A percentile compares a stretch with the other conserved stretches of the same genome.
Conservation (phyloP, 192 early-diverging fungal genomes). For the Powellomyces hirtus region DNA sequence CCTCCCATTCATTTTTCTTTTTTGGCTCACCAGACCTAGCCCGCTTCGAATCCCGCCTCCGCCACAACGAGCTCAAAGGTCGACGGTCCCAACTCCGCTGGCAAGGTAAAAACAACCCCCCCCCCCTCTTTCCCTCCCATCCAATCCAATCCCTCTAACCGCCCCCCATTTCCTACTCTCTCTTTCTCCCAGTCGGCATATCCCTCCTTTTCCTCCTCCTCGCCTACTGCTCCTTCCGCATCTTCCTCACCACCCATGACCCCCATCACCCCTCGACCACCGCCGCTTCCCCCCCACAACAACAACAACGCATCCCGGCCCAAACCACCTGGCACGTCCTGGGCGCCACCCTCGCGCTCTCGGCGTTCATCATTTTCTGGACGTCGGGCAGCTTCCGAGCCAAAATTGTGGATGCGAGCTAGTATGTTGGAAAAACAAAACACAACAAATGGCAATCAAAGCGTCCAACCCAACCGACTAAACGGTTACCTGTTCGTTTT, state of each 20-base stretch:
- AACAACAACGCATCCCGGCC: background rate
- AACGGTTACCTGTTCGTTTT: too few relatives aligned
- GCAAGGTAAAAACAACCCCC: constrained; percentile 12
- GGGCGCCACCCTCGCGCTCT: constrained; percentile 5
- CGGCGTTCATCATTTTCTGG: constrained; percentile 8
- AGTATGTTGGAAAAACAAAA: background rate
- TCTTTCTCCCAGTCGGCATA: background rate
- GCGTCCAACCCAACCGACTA: too few relatives aligned
- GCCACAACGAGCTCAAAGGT: background rate
- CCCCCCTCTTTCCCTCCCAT: background rate
- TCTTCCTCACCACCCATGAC: background rate
- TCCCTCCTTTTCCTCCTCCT: background rate
- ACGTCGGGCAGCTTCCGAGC: background rate
- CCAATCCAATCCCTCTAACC: background rate
- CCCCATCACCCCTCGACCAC: background rate
- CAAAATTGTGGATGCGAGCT: constrained; percentile 3
- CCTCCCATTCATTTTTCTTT: background rate
- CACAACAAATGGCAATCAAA: background rate
- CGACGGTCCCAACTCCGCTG: background rate
- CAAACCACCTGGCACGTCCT: constrained; percentile 11
- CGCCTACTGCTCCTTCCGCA: background rate
- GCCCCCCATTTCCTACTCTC: background rate
- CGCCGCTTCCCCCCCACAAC: background rate
- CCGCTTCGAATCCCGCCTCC: constrained; percentile 25
- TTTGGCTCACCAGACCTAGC: constrained; percentile 12